phyloP scores from a whole-genome alignment of 768 basidiomycete species.

The Suillus cothurnatus region DNA sequence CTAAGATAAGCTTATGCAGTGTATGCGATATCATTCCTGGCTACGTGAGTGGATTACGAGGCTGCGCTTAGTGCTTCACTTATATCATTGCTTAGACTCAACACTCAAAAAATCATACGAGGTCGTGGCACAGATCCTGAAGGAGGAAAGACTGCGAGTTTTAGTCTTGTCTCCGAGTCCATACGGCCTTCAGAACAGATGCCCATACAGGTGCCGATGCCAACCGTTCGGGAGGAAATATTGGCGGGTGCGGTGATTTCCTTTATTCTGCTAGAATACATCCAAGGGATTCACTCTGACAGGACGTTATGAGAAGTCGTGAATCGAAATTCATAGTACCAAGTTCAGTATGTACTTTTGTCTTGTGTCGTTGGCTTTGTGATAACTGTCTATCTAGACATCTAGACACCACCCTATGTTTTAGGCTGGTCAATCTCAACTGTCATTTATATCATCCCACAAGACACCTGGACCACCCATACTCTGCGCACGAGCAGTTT shows the following conservation, averaged over 20 bases:
- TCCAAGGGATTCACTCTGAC: background rate
- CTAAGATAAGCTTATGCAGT: slow-evolving; percentile 36
- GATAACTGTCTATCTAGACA: background rate
- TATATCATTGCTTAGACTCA: slow-evolving; percentile 47
- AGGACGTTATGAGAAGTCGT: background rate
- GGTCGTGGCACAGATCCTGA: slow-evolving; percentile 58
- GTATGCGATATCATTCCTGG: slow-evolving; percentile 67
- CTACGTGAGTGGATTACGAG: slow-evolving; percentile 48
- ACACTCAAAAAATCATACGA: slow-evolving; percentile 56
- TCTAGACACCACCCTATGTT: background rate
- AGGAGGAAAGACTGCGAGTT: slow-evolving; percentile 24
- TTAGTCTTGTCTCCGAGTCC: slow-evolving; percentile 26
- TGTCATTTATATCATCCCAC: too few species aligned
- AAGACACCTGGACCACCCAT: background rate
- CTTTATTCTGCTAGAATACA: background rate
- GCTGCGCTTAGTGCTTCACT: background rate
- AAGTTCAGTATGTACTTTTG: background rate
- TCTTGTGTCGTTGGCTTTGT: too few species aligned
- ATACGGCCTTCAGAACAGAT: slow-evolving; percentile 4
- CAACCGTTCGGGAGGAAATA: background rate
- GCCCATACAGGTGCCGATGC: slow-evolving; percentile 9
- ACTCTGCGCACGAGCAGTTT: background rate
- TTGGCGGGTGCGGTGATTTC: background rate
- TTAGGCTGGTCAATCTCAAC: background rate
- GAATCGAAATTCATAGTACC: background rate